Evolutionary conservation across 331 rosid species (phyloP), one percentile per base, ranked within the genome.

Genomic region (Rosa hybrid): DNA sequence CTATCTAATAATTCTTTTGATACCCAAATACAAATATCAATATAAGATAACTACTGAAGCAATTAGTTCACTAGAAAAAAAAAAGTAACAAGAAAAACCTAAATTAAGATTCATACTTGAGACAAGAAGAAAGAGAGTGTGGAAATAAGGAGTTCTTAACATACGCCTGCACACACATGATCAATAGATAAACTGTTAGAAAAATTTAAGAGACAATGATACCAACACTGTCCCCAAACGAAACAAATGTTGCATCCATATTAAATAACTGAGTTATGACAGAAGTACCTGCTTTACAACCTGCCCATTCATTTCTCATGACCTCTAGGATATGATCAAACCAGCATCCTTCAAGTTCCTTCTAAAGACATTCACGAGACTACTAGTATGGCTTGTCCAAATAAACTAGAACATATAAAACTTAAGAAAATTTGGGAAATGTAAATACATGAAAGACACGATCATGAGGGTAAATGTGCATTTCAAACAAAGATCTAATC

Each of bases 311-410:
- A 27, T 27, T 27, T 27, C 30, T 27, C 30, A 27, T 27, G 72
- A 90, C 83, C 83, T 90, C 92, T 38, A 87, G 89, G 42, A 93
- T 90, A 81, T 83, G 90, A 90, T 93, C 97, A 27, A 87, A 90
- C 98, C 98, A 93, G 83, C 89, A 83, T 81, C 97, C 94, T 64
- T 87, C 89, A 73, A 93, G 90, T 80, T 93, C 95, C 77, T 91
- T 84, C 84, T 82, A 80, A 70, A 90, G 80, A 84, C 44, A 72
- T 72, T 79, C 84, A 71, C 72, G 78, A 63, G 94, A 87, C 83
- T 77, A 88, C 84, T 91, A 87, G 80, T 82, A 90, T 78, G 95
- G 85, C 83, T 97, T 93, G 97, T 81, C 81, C 80, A 89, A 72
- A 86, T 74, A 82, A 90, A 89, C 94, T 88, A 90, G 85, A 90